Base-by-base conservation (phyloP, 768 basidiomycete species). In the Rhizopogon vesiculosus region DNA sequence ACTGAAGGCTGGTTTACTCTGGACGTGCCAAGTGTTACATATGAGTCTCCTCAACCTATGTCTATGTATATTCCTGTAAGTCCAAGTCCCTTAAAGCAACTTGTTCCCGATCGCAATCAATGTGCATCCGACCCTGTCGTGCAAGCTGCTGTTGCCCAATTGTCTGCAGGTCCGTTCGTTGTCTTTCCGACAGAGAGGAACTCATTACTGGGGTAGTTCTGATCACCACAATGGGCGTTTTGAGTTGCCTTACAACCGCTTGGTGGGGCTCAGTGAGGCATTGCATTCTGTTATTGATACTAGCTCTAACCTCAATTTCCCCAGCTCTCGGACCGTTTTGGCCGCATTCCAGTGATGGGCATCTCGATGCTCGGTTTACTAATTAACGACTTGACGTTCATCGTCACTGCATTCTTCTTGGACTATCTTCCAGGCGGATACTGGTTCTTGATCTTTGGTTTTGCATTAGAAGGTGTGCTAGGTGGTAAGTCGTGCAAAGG, bases 321-420 rank as follows among this genome's bases (percentile, higher is more conserved):
- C 25, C 41, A 91, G 84, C 77, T 87, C 43, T 91, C 89, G 5
- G 93, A 97, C 70, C 78, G 88, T 16, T 70, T 80, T 65, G 93
- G 93, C 10, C 83, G 93, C 42, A 84, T 79, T 0, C 72, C 67
- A 25, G 76, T 90, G 54, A 71, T 96, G 71, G 74, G 82, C 8
- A 70, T 88, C n/a, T 76, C 82, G 5, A 63, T 84, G 18, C 51
- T 82, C 2, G 90, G 91, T 13, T 64, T 86, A 10, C 69, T 93
- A 8, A 45, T 84, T 42, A 78, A 75, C 57, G 88, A 93, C 57
- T 63, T 83, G 41, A 84, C 74, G 59, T 84, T 93, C 60, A 76
- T 95, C 49, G 61, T 87, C 42, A 87, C 90, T n/a, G n/a, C n/a
- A n/a, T n/a, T n/a, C n/a, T n/a, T n/a, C n/a, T n/a, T n/a, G n/a